A percentile compares a stretch with the other conserved stretches of the same genome.
phyloP scores from a whole-genome alignment of 768 basidiomycete species.

The Boletus rubescentipes region DNA sequence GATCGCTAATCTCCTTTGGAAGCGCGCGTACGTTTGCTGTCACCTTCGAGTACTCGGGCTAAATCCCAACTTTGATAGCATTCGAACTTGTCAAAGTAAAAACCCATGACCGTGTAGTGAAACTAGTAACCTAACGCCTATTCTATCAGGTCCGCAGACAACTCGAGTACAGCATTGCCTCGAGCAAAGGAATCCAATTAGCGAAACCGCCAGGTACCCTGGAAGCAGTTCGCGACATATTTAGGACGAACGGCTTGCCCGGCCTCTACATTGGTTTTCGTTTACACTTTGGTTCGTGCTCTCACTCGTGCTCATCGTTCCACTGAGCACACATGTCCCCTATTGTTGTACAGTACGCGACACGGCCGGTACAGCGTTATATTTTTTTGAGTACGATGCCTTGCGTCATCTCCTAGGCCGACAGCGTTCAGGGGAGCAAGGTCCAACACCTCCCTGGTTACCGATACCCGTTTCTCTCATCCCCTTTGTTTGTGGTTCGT shows the following conservation, averaged over 20 bases:
- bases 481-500: slow-evolving; percentile 88
- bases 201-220: slow-evolving; percentile 75
- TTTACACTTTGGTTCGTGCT: slow-evolving; percentile 72
- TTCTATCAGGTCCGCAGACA: slow-evolving; percentile 76
- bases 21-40: slow-evolving; percentile 72
- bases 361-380: slow-evolving; percentile 84
- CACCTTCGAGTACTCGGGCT: slow-evolving; percentile 19
- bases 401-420: slow-evolving; percentile 86
- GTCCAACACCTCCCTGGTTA: slow-evolving; percentile 78
- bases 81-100: slow-evolving; percentile 94
- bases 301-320: not conserved
- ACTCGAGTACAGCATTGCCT: slow-evolving; percentile 88
- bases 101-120: not conserved
- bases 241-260: slow-evolving; percentile 54
- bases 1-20: slow-evolving; percentile 84
- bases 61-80: slow-evolving; percentile 39
- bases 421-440: slow-evolving; percentile 74
- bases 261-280: slow-evolving; percentile 84
- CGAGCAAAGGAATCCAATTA: slow-evolving; percentile 68
- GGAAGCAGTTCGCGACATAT: slow-evolving; percentile 79
- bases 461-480: slow-evolving; percentile 78
- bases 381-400: slow-evolving; percentile 93
- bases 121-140: slow-evolving; percentile 8
- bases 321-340: slow-evolving; percentile 4
- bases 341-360: slow-evolving; percentile 64